Evolutionary conservation across 2,329 filamentous ascomycete genomes (phyloP), one percentile per base, ranked within the genome.

Genomic region (Diaporthe ampelina): DNA sequence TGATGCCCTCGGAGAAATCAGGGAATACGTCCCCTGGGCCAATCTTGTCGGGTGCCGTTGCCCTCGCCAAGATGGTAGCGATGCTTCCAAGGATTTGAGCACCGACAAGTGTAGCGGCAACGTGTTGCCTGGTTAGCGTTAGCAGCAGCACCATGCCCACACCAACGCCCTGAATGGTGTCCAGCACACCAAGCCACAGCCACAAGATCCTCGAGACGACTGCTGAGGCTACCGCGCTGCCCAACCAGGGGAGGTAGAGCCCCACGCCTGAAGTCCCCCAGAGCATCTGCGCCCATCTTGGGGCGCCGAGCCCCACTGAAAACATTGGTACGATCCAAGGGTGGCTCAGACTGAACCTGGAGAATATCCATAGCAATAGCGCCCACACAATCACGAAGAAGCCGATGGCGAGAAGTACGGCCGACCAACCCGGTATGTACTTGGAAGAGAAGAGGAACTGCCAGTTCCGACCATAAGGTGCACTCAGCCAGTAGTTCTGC

Each of bases 401-500:
- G 59, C 87, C 79, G 29, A 90, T 75, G 56, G 91, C 86, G 7
- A 93, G 86, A 1, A 92, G 80, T 19, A 88, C 82, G 50, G 92
- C 87, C 45, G 87, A 83, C 89, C 90, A 92, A 29, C 84, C 81
- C 10, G 88, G 85, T 3, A 89, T 88, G 78, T 90, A 86, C 61
- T 88, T 84, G n/a, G 88, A 89, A 63, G 84, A 85, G 88, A 90
- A 93, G n/a, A 92, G 86, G 82, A 89, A 93, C 52, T 85, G 84
- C 91, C 91, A 93, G 80, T 92, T 93, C 68, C 91, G 88, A 48
- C 91, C 91, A 78, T 92, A 93, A 1, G 89, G 91, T 1, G 91
- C 87, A 37, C 89, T 90, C 32, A 93, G 85, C 83, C 90, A 93
- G 85, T 91, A 92, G 81, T 93, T 93, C 79, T 92, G 91, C 37